Base-by-base conservation (phyloP, 768 basidiomycete species). In the Pisolithus orientalis region DNA sequence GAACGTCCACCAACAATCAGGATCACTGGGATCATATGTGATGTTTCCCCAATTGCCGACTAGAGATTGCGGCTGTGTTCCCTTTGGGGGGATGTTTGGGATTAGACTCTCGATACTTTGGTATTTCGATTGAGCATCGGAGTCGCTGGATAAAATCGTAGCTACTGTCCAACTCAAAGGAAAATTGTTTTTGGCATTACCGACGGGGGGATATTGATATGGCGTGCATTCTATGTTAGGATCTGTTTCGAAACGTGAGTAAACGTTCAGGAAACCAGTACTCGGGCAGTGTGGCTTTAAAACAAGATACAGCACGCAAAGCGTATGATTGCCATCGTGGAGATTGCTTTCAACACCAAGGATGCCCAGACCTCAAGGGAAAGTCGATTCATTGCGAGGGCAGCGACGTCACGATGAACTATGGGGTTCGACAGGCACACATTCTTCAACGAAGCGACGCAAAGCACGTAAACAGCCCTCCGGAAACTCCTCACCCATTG, bases 21-120 rank as follows among this genome's bases (percentile, higher is more conserved):
- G 39, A 40, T 49, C 52, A 28, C 28, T 43, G 8, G 39, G 32
- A 43, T 40, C 32, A 27, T 51, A 51, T 6, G 29, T 44, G 29
- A 44, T 16, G 21, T 43, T 31, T 4, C 16, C 21, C 40, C 40
- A 51, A 25, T 51, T 32, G n/a, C 50, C 50, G 16, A 32, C 24
- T 25, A 51, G 31, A 31, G 50, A 51, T 1, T 28, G 14, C 25
- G 50, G 50, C 16, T 51, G 50, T 9, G 31, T 32, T n/a, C 50
- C 50, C 65, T 74, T 77, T 16, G 70, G 60, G 16, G 65, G 25
- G 21, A 76, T 75, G 45, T 76, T 70, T n/a, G 79, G 79, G 39
- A 80, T 64, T 27, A 44, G 65, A 1, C 54, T 31, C n/a, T 63
- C 55, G 43, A 81, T 77, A 14, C 65, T 61, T 0, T 62, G 52